Base-by-base conservation (phyloP, 2,329 filamentous ascomycete species). In the Aspergillus sojae region DNA sequence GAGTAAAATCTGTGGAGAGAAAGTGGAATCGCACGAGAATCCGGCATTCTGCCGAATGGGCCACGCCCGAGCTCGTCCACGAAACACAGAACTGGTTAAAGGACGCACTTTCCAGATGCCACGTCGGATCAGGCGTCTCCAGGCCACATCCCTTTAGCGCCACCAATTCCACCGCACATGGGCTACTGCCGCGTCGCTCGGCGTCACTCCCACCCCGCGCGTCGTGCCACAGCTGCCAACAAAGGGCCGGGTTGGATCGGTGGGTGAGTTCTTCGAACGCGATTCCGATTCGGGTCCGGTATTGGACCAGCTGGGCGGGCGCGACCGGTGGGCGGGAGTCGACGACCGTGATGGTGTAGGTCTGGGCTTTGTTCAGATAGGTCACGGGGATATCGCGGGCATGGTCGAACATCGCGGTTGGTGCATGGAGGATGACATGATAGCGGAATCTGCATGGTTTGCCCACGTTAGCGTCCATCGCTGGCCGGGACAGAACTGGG, bases 301-400 rank as follows among this genome's bases (percentile, higher is more conserved):
- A 97, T 67, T 86, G 89, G 19, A 89, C 83, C 10, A 88, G 88
- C 2, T 84, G 84, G 1, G 80, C 75, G 39, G 86, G 79, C 2
- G 87, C 85, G 4, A 88, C 78, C 2, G 83, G 81, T 1, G 89
- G 85, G 9, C 84, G 82, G 0, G 90, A 94, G 73, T 97, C 94
- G 50, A 91, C 83, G 34, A 97, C 85, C 2, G 91, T 91, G 23
- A 97, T 82, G 0, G 91, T 91, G 75, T 97, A 98, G 11, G 92
- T 91, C 75, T 97, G 93, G n/a, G 93, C 93, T 78, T 97, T 97
- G 81, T 98, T 97, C 16, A 98, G 85, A 74, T 97, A 98, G 0
- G 93, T 97, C n/a, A 97, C 87, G 0, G 94, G 94, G 26, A 97
- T 95, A 75, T 97, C 94, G 64, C 96, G 91, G 1, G 88, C 80